Evolutionary conservation across 2,329 filamentous ascomycete genomes (phyloP).

Genomic region (Aspergillus neotritici): DNA sequence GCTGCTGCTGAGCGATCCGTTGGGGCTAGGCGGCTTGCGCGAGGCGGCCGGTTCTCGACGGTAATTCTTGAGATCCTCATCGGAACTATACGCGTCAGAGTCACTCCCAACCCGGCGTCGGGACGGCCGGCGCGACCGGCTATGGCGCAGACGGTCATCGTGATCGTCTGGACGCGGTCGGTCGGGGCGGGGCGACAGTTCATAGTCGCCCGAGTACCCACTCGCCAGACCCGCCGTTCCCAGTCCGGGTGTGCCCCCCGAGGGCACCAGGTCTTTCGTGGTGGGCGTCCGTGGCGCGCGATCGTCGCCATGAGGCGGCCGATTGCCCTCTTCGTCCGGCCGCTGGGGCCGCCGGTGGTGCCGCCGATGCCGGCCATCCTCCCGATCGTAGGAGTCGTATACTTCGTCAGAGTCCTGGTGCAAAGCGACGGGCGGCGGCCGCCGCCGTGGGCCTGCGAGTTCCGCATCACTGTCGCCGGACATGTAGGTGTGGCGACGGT

Average conservation of each 20-base stretch:
- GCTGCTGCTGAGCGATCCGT: conserved; percentile 20
- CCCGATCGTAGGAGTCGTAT: conserved; percentile 40
- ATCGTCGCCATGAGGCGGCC: conserved; percentile 17
- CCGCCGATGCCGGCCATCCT: conserved; percentile 36
- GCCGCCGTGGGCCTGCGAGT: conserved; percentile 31
- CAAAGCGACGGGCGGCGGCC: conserved; percentile 39
- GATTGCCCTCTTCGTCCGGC: conserved; percentile 17
- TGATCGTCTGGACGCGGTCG: conserved; percentile 15
- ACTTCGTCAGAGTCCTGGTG: conserved; percentile 46
- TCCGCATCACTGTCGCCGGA: conserved; percentile 29
- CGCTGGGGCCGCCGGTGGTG: conserved; percentile 26
- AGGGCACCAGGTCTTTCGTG: conserved; percentile 11
- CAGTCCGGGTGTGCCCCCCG: conserved; percentile 24
- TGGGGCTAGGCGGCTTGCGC: conserved; percentile 22
- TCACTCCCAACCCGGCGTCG: conserved; percentile 21
- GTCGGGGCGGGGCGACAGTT: conserved; percentile 19
- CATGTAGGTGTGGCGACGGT: conserved; percentile 18
- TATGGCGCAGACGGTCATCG: conserved; percentile 13
- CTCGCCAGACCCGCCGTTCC: conserved; percentile 33
- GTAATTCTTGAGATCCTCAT: conserved; percentile 30
- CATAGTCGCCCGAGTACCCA: conserved; percentile 32
- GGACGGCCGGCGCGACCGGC: conserved; percentile 22
- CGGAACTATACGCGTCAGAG: conserved; percentile 26
- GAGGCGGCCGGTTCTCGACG: conserved; percentile 24
- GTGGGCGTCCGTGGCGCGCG: conserved; percentile 14